Percentiles rank a stretch among this genome's conserved stretches.
Evolutionary conservation across 73 alveolate species (phyloP).

Genomic region (Symbiodinium pilosum): DNA sequence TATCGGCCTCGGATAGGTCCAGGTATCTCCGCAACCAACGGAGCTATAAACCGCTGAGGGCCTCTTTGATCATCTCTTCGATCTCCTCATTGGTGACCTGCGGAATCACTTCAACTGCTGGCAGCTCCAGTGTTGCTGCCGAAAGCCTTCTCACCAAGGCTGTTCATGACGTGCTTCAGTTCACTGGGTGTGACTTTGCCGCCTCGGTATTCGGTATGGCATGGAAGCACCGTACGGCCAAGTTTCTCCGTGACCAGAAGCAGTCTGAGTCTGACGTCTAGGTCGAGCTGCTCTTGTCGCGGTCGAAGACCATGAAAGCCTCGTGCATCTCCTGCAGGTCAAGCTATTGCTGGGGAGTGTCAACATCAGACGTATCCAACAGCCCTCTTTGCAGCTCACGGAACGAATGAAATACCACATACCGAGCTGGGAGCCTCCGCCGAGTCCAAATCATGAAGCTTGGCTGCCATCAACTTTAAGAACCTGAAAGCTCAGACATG

Average conservation of each 20-base stretch:
- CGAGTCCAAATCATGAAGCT: slow-evolving; percentile 96
- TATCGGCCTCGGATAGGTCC: slow-evolving; percentile 23
- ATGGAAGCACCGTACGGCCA: too few relatives aligned
- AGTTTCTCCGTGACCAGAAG: too few relatives aligned
- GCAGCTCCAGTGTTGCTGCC: too few relatives aligned
- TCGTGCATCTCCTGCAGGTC: slow-evolving; percentile 37
- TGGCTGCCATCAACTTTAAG: slow-evolving; percentile 98
- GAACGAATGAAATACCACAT: background rate
- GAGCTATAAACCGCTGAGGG: too few relatives aligned
- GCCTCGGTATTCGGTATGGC: background rate
- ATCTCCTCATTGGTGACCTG: slow-evolving; percentile 87
- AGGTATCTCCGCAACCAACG: too few relatives aligned
- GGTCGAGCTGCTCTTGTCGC: slow-evolving; percentile 82
- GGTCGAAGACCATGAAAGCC: slow-evolving; percentile 90
- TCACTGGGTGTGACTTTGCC: slow-evolving; percentile 63
- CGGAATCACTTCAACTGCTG: too few relatives aligned
- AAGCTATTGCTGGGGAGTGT: background rate
- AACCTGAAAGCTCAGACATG: slow-evolving; percentile 80
- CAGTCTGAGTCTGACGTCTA: too few relatives aligned
- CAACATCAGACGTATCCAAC: too few relatives aligned
- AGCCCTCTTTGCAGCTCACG: too few relatives aligned
- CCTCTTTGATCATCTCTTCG: slow-evolving; percentile 88
- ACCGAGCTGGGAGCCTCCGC: slow-evolving; percentile 14
- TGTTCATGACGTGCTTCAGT: slow-evolving; percentile 78
- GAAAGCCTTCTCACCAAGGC: slow-evolving; percentile 80